A percentile compares a stretch with the other conserved stretches of the same genome.
Conservation (phyloP, 495 filamentous ascomycete species). For the Aspergillus coremiiformis region DNA sequence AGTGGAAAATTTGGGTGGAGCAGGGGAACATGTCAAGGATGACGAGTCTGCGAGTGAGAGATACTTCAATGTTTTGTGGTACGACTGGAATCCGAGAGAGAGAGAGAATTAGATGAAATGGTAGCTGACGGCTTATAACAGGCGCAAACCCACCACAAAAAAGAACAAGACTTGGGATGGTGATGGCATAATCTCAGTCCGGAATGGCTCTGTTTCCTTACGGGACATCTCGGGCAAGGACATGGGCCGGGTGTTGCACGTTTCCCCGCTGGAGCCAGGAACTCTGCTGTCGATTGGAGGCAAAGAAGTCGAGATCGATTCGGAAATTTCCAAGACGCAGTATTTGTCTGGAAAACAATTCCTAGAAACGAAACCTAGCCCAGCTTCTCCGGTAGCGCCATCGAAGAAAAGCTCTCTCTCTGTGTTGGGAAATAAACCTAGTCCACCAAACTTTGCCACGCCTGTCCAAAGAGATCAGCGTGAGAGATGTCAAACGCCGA, state of each 20-base stretch:
- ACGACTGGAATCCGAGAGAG: slow-evolving; percentile 10
- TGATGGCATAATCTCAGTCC: slow-evolving; percentile 60
- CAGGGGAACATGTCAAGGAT: neutral
- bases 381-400: slow-evolving; percentile 7
- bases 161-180: slow-evolving; percentile 87
- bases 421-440: slow-evolving; percentile 9
- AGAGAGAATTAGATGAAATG: neutral
- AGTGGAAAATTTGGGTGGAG: slow-evolving; percentile 22
- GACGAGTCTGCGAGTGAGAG: slow-evolving; percentile 30
- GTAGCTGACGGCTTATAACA: slow-evolving; percentile 18
- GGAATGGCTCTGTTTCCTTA: slow-evolving; percentile 52
- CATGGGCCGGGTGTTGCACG: slow-evolving; percentile 53
- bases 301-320: slow-evolving; percentile 70
- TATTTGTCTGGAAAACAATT: slow-evolving; percentile 54
- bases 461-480: neutral
- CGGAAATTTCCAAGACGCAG: slow-evolving; percentile 53
- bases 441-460: slow-evolving; percentile 1
- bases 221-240: slow-evolving; percentile 61
- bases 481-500: neutral
- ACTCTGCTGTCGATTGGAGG: slow-evolving; percentile 58
- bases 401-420: slow-evolving; percentile 21
- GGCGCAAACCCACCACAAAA: slow-evolving; percentile 68
- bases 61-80: slow-evolving; percentile 68
- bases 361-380: slow-evolving; percentile 24
- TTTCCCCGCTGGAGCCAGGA: slow-evolving; percentile 51